phyloP scores from a whole-genome alignment of 352 stramenopile genomes.

The Pythium periplocum region DNA sequence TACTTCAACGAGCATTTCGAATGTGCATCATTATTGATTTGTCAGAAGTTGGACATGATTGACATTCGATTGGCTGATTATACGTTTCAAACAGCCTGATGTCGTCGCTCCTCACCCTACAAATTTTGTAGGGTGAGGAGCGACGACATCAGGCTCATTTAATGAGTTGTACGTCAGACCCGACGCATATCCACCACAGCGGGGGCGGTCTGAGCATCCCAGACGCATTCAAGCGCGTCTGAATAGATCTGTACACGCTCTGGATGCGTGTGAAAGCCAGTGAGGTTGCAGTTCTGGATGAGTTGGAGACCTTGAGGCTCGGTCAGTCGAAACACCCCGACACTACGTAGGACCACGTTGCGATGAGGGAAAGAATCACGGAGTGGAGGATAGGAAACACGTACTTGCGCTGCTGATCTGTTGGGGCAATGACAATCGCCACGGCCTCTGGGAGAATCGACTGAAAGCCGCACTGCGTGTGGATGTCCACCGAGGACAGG shows the following conservation, averaged over 20 bases:
- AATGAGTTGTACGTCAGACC: constrained; percentile 2
- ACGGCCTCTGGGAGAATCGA: constrained; percentile 86
- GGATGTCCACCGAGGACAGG: constrained; percentile 85
- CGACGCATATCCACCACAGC: constrained; percentile 65
- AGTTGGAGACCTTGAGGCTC: constrained; percentile 73
- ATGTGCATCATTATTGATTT: background rate
- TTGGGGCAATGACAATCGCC: constrained; percentile 83
- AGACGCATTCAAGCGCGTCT: constrained; percentile 65
- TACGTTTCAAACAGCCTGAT: too few species aligned
- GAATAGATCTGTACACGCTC: constrained; percentile 76
- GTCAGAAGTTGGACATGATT: background rate
- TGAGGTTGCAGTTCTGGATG: constrained; percentile 86
- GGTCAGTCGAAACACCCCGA: constrained; percentile 83
- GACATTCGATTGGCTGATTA: too few species aligned
- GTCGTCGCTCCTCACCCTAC: too few species aligned
- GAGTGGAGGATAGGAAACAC: background rate
- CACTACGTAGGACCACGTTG: constrained; percentile 19
- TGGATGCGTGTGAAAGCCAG: constrained; percentile 84
- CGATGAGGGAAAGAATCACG: too few species aligned
- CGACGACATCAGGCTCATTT: constrained; percentile 8
- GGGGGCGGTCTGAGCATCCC: constrained; percentile 32
- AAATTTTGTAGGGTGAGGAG: too few species aligned
- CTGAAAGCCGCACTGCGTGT: constrained; percentile 90
- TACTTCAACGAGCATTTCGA: too few species aligned
- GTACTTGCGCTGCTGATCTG: constrained; percentile 59